Base-by-base conservation (phyloP, 257 asterid species). In the Solanum raphanifolium region DNA sequence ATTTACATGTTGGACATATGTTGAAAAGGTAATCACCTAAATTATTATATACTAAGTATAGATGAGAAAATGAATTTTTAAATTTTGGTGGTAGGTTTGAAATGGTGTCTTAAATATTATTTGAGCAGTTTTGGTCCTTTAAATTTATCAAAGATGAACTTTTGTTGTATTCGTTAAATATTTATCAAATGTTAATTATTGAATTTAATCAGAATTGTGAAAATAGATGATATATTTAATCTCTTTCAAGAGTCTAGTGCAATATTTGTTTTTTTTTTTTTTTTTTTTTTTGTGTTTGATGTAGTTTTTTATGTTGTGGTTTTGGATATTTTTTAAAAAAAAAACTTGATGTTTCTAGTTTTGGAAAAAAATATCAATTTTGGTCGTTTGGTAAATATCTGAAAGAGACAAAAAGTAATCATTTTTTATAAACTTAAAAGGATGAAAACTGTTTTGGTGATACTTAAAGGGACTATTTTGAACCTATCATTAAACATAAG, bases 251-350 rank as follows among this genome's bases (percentile, higher is more conserved):
- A 62, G 71, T n/a, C 31, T 62, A n/a, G 6, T 62, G 15, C 71
- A 62, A 62, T 62, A 55, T 62, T n/a, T 9, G 13, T 62, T 39
- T 0, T 36, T 6, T 1, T 39, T 11, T 11, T 41, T 3, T 12
- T 9, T 9, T 23, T 62, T 62, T 23, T 3, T 62, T 23, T 23
- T n/a, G 71, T 9, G 15, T 23, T 23, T 62, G 13, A 2, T 23
- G 15, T 23, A 23, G 13, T 23, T n/a, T 4, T 62, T 23, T 62
- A 10, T n/a, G 7, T 46, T 11, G 32, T 1, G 32, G 13, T 10
- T 65, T 7, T 60, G 69, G 27, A 0, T 13, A 0, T 46, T 60
- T 60, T 23, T 23, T 5, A 0, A 0, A 6, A 16, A 52, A 52
- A 52, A 46, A 16, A 52, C 3, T 52, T 18, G n/a, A 8, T 52